Evolutionary conservation across 345 rosid species (phyloP), one percentile per base, ranked within the genome.

Genomic region (Eucalyptus coolabah): DNA sequence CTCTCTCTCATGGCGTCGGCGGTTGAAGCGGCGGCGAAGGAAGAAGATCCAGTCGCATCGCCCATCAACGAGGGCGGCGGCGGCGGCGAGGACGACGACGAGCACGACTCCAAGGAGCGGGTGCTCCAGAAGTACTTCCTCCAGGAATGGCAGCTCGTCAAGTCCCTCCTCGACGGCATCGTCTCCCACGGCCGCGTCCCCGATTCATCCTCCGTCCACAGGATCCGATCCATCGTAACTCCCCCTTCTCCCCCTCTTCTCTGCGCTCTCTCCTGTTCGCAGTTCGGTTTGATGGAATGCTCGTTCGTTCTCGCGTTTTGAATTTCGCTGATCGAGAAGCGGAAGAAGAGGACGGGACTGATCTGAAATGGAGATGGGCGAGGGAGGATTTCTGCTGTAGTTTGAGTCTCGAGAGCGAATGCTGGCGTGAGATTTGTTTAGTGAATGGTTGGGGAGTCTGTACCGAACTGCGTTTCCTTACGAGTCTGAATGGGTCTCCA

Each of bases 141-240:
- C 53, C 96, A 91, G 88, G 99, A 98, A 77, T 96, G 99, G 99
- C 94, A 94, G 83, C 95, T 96, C 86, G 96, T 96, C 90, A 96
- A 96, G 91, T 93, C 96, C 28, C 96, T 94, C 89, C 91, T 98
- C 87, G 95, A 96, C 89, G 93, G 91, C 91, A 96, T 96, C 82
- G 93, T 95, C 91, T 93, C 96, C 49, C 87, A 91, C 86, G 95
- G 94, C 90, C 95, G 95, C 87, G 96, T 95, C 91, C 53, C 95
- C 86, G 96, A 94, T 93, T 91, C 88, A 87, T 93, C 96, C 42
- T 91, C 95, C 89, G 98, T 94, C 89, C 91, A 92, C 92, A 94
- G 94, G 93, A 97, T 97, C 95, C 95, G 96, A 94, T 96, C 96
- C 89, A 98, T 96, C 34, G 99, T 96, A 91, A 92, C 89, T 87